Percentiles rank a stretch among this genome's conserved stretches.
These are phyloP conservation scores for Rhodomyrtus psidioides DNA, from an alignment of 441 rosid genomes.

Conservation along the genomic window DNA sequence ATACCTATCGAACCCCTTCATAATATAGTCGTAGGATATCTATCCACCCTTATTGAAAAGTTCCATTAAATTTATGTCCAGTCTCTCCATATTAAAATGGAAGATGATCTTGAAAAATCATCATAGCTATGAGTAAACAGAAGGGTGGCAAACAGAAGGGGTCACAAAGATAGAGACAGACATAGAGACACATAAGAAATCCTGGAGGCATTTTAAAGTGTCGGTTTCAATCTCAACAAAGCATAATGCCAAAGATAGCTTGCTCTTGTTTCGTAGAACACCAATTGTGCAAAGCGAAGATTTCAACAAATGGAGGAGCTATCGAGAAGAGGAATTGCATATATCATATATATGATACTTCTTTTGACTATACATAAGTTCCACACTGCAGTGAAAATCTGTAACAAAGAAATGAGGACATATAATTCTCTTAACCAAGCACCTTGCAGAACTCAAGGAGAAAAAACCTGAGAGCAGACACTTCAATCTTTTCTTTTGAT, in stretches of 20 bases:
- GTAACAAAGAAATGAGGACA: background rate
- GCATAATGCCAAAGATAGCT: background rate
- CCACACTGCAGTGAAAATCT: background rate
- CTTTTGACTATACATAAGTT: background rate
- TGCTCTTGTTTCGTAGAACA: background rate
- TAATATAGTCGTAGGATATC: background rate
- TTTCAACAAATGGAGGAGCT: background rate
- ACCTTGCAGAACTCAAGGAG: background rate
- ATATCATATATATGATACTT: background rate
- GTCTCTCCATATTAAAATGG: background rate
- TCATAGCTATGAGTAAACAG: background rate
- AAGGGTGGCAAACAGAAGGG: background rate
- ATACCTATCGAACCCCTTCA: background rate
- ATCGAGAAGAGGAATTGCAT: background rate
- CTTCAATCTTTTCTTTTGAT: background rate
- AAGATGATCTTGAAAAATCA: background rate
- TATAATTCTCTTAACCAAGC: background rate
- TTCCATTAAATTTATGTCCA: background rate
- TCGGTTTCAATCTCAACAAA: background rate
- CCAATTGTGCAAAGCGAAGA: background rate
- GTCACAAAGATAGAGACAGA: background rate
- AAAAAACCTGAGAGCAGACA: background rate
- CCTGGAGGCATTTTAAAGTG: background rate
- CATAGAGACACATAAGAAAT: background rate
- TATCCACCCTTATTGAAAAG: background rate